A percentile compares a stretch with the other conserved stretches of the same genome.
Conservation (phyloP, 257 asterid species). For the Solanum sitiens region DNA sequence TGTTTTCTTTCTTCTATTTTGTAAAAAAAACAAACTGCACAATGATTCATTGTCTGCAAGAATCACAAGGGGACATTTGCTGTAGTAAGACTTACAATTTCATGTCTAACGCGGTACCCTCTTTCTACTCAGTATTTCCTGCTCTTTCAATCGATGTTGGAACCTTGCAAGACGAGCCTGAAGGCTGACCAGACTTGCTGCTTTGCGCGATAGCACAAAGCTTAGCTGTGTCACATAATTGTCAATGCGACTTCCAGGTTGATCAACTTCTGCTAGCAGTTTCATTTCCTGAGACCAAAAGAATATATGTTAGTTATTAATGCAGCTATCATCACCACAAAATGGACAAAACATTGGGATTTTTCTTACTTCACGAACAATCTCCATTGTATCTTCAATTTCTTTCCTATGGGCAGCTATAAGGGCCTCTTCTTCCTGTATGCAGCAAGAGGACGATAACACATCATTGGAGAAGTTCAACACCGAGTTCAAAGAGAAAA, state of each 20-base stretch:
- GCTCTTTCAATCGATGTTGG: constrained; percentile 96
- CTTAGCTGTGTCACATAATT: constrained; percentile 80
- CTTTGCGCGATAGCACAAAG: constrained; percentile 91
- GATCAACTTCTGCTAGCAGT: constrained; percentile 88
- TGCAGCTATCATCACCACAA: background rate
- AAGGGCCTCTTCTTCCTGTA: constrained; percentile 91
- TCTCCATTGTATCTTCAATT: constrained; percentile 99
- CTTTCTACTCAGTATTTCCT: constrained; percentile 92
- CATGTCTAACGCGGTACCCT: constrained; percentile 56
- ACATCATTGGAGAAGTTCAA: background rate
- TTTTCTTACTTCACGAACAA: constrained; percentile 83
- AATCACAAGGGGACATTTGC: background rate
- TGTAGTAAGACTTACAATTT: background rate
- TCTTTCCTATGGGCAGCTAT: constrained; percentile 92
- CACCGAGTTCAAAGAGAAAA: background rate
- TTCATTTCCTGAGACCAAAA: constrained; percentile 79
- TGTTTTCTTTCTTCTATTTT: background rate
- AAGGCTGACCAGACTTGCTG: constrained; percentile 92
- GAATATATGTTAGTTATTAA: constrained; percentile 1
- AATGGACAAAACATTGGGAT: background rate
- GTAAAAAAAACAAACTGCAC: background rate
- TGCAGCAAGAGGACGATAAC: constrained; percentile 1
- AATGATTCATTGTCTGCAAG: background rate
- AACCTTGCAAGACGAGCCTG: constrained; percentile 98
- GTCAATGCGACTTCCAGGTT: constrained; percentile 93